Evolutionary conservation across 2,329 filamentous ascomycete species (phyloP), one percentile per base, ranked within the genome.

Genomic region (Elsinoe australis): DNA sequence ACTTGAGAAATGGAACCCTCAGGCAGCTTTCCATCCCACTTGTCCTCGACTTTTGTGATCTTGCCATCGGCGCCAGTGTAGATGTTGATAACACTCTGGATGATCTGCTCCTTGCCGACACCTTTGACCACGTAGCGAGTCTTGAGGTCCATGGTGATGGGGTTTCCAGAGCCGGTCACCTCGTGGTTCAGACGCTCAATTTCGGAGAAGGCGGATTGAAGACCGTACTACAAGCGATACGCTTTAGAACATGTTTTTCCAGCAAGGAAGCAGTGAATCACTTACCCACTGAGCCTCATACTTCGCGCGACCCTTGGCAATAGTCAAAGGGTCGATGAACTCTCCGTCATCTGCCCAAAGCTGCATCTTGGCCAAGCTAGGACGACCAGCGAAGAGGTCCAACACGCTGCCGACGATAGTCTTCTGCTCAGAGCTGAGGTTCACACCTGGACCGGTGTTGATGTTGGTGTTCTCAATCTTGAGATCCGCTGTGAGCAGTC

Each of bases 371-470:
- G 71, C 69, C 2, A 80, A 68, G 1, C 75, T 76, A 0, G 78
- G 76, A 14, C 72, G 69, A 36, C 78, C 78, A 26, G 75, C 74
- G 58, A 82, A 82, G 39, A 82, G 72, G 58, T 82, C 79, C 18
- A 83, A 69, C 10, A 82, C 69, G 36, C 71, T 74, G 50, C 74
- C 74, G 9, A 81, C 72, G 24, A 81, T 51, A 0, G 76, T 69
- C 51, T 73, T 72, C 56, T 82, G 76, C 15, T 69, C 58, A 0
- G 65, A 54, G 14, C 67, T 68, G 10, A 81, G 67, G 0, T 68
- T 61, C 10, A 81, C 69, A 9, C 76, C 76, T 0, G 71, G 55
- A 0, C 67, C 69, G 7, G 72, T 72, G 36, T 72, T 68, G 58
- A 82, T 69, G 56, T 71, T 64, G n/a, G 68, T 76, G 59, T 71